Evolutionary conservation across 768 basidiomycete genomes (phyloP), one percentile per base, ranked within the genome.

Genomic region (Filobasidium floriforme): DNA sequence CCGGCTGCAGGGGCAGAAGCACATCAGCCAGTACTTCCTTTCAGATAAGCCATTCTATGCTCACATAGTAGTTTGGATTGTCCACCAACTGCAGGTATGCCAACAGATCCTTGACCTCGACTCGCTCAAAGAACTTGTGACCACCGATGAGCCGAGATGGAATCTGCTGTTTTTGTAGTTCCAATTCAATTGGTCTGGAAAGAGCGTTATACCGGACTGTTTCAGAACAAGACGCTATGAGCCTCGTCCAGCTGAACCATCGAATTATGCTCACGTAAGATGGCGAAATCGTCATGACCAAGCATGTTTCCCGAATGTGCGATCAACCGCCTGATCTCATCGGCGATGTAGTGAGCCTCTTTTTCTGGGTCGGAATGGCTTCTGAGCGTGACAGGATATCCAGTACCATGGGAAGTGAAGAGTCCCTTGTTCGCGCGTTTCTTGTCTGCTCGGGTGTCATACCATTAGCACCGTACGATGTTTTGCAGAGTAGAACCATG

Each of bases 71-170:
- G 60, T 72, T 70, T 7, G 74, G 75, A 59, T 92, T 92, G 70
- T 91, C 89, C 1, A 88, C 81, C 3, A 93, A 80, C 73, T 92
- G 90, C 2, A 93, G 81, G 73, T 92, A 92, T 1, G 88, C 86
- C 32, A 92, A 79, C 12, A 91, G 63, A 76, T 90, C 89, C 79
- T 90, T 90, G 73, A 92, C 84, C 61, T 92, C 90, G 72, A 85
- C 75, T 19, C 90, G 85, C 69, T 92, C 89, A 71, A 92, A 92
- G 82, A 92, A 92, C 73, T 87, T 88, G 73, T 88, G 88, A 0
- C 90, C 90, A 24, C 85, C 87, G 1, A 92, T 82, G 59, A 92
- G 83, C 65, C 85, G 80, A 70, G 83, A 85, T 0, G 90, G 90
- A 44, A 94, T 88, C n/a, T 85, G 84, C 68, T 87, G 85, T 68